Evolutionary conservation across 2,329 filamentous ascomycete genomes (phyloP), one percentile per base, ranked within the genome.

Genomic region (Paramyrothecium roridum): DNA sequence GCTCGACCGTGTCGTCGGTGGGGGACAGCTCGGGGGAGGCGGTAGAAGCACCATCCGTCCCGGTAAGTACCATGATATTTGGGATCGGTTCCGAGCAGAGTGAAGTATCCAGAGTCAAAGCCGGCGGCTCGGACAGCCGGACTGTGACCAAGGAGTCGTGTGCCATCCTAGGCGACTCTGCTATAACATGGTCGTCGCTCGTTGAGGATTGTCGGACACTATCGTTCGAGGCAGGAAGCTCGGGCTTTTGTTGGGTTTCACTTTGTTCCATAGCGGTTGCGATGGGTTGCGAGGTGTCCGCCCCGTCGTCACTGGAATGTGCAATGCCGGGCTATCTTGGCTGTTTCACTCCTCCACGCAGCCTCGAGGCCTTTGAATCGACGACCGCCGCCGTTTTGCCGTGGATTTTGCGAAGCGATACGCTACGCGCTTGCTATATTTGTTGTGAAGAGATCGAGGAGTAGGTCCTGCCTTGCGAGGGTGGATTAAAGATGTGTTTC

Each of bases 141-240:
- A 91, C 88, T 8, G 88, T 91, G 48, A 91, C 87, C 86, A 91
- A 87, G 20, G 89, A 91, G 71, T 91, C 88, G 68, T 82, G 81
- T 20, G 69, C 61, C 68, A 73, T 73, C 57, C 68, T 74, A n/a
- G 70, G 69, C 48, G 70, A 71, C 62, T 67, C 68, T 45, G 62
- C 60, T 51, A 33, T 60, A 56, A 57, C 53, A 55, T 70, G 64
- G 57, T 62, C 61, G 50, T 56, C 57, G 56, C 56, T 65, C 60
- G 56, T 61, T 57, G 63, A 60, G 56, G 45, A 52, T 61, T 53
- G 57, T 57, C n/a, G 54, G 53, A 46, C 40, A 53, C 59, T 50
- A 58, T 48, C 52, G 61, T 53, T 53, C 56, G 53, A 50, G 62
- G 50, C 45, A 59, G 61, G 62, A 65, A 62, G 60, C 65, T 57